phyloP scores from a whole-genome alignment of 192 early-diverging fungal genomes.

The Entrophospora sp. region DNA sequence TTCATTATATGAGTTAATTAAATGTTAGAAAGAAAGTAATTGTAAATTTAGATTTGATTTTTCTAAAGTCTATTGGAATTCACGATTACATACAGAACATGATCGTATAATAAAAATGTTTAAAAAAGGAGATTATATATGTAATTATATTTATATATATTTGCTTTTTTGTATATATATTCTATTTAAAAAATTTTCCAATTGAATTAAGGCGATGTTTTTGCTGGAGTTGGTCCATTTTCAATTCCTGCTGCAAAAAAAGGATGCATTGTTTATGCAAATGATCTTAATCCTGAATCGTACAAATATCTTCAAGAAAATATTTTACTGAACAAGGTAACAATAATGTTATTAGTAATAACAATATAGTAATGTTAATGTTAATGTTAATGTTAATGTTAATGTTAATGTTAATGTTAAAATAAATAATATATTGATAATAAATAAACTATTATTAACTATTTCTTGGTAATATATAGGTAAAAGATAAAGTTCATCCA shows the following conservation, averaged over 20 bases:
- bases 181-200: neutral
- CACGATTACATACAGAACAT: slow-evolving; percentile 90
- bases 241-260: slow-evolving; percentile 84
- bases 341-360: too few species aligned
- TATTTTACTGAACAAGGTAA: slow-evolving; percentile 77
- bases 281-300: slow-evolving; percentile 93
- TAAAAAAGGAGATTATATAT: slow-evolving; percentile 58
- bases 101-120: slow-evolving; percentile 81
- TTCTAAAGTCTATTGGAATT: slow-evolving; percentile 99
- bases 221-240: slow-evolving; percentile 98
- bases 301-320: slow-evolving; percentile 76
- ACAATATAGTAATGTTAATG: too few species aligned
- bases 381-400: too few species aligned
- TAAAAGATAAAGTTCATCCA: slow-evolving; percentile 52
- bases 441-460: neutral
- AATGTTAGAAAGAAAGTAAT: slow-evolving; percentile 70
- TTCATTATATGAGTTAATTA: too few species aligned
- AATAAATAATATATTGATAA: too few species aligned
- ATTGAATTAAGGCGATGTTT: slow-evolving; percentile 59
- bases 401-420: too few species aligned
- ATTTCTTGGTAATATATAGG: slow-evolving; percentile 22
- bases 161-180: neutral
- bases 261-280: slow-evolving; percentile 83
- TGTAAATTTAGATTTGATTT: slow-evolving; percentile 92
- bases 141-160: slow-evolving; percentile 27